phyloP scores from a whole-genome alignment of 2,329 filamentous ascomycete genomes.

The Sporothrix phasma region DNA sequence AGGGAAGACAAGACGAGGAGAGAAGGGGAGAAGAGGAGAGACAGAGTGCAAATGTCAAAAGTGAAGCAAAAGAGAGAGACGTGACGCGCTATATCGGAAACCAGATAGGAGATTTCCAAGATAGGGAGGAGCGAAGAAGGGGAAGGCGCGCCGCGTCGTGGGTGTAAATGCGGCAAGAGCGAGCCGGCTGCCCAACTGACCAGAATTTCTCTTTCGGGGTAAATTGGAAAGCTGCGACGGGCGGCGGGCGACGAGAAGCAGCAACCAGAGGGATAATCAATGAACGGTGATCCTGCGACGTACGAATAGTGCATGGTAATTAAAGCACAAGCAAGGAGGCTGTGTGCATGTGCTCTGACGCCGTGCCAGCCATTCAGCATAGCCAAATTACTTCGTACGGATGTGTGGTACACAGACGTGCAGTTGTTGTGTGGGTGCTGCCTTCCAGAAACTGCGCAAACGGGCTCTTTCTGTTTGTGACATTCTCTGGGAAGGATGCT shows the following conservation, averaged over 20 bases:
- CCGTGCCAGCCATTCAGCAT: neutral
- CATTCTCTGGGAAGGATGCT: neutral
- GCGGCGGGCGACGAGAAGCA: neutral
- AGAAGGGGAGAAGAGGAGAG: neutral
- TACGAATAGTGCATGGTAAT: neutral
- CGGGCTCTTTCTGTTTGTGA: neutral
- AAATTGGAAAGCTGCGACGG: neutral
- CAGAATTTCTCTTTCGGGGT: too few species aligned
- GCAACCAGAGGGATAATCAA: neutral
- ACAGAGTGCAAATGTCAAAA: neutral
- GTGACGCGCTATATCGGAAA: neutral
- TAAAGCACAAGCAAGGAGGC: slow-evolving; percentile 8
- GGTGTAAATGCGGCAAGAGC: slow-evolving; percentile 1
- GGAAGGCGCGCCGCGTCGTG: neutral
- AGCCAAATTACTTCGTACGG: neutral
- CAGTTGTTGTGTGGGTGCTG: neutral
- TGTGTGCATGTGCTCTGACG: neutral
- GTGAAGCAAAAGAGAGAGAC: neutral
- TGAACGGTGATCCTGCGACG: neutral
- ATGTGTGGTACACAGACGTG: neutral
- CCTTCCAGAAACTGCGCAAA: neutral
- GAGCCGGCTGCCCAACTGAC: neutral
- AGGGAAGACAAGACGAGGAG: too few species aligned
- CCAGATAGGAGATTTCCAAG: neutral
- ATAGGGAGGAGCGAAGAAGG: neutral